Percentiles rank a stretch among this genome's conserved stretches.
Conservation (phyloP, 768 basidiomycete species). For the Tylopilus felleus region DNA sequence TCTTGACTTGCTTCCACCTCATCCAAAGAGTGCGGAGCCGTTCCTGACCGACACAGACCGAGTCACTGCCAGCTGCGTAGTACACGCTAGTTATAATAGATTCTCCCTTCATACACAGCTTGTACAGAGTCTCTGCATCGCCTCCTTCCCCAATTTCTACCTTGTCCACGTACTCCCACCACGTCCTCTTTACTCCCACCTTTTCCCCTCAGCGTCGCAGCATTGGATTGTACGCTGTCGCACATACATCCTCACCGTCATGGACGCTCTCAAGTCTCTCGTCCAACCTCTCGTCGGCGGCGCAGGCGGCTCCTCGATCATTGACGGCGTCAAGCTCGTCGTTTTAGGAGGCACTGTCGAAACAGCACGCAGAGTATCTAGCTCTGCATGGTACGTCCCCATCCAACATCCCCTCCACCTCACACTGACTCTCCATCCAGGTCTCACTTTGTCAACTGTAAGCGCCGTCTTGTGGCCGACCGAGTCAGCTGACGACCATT, state of each 20-base stretch:
- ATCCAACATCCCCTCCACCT: background rate
- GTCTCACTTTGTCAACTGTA: conserved; percentile 87
- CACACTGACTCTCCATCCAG: conserved; percentile 33
- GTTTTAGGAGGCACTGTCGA: conserved; percentile 86
- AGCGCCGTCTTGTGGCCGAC: conserved; percentile 31
- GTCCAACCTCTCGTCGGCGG: conserved; percentile 77
- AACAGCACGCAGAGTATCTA: conserved; percentile 77
- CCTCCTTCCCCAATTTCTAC: no score
- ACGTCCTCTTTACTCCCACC: conserved; percentile 17
- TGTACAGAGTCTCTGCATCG: conserved; percentile 3
- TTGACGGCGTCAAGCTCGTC: conserved; percentile 89
- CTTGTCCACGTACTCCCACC: conserved; percentile 24
- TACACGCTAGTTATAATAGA: background rate
- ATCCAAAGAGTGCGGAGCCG: conserved; percentile 9
- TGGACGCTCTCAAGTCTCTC: conserved; percentile 82
- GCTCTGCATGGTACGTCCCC: conserved; percentile 67
- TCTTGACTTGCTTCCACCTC: conserved; percentile 34
- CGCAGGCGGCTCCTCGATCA: conserved; percentile 70
- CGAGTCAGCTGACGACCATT: conserved; percentile 10
- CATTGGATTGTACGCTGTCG: conserved; percentile 38
- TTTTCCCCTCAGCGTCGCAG: conserved; percentile 25
- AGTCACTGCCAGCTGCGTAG: no score
- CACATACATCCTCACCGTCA: conserved; percentile 31
- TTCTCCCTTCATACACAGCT: conserved; percentile 21
- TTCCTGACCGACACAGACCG: conserved; percentile 1